Base-by-base conservation (phyloP, 441 rosid genomes). In the Mallotus repandus region DNA sequence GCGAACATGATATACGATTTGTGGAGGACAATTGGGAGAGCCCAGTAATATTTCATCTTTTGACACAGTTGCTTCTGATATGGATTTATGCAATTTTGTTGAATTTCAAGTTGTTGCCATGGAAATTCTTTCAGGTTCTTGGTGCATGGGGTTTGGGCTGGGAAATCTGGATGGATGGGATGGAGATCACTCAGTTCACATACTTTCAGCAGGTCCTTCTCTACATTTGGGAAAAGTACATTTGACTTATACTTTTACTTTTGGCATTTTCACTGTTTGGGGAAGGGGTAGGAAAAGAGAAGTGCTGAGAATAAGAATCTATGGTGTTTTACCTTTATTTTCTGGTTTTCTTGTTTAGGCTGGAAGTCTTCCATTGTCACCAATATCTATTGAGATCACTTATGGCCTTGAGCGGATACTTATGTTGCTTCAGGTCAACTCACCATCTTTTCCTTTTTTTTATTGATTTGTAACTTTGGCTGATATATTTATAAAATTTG, bases 11-110 rank as follows among this genome's bases (percentile, higher is more conserved):
- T 80, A 90, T 95, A 74, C 87, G 98, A 76, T 95, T 95, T 80
- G 99, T 95, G n/a, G 99, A 95, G 89, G 99, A 95, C 87, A 95
- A 95, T 18, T 95, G 99, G 99, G 99, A 95, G 84, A 95, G 98
- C 83, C 99, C 99, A 79, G 99, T 95, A 93, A 78, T 70, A 60
- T 77, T 53, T 75, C 69, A 15, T 65, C 18, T 76, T 65, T 72
- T 68, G 10, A 22, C 52, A 66, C 11, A 50, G 25, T 64, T 25
- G 13, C 58, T 22, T 74, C 9, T 25, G 3, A 53, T 62, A 48
- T 43, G 43, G 55, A 35, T 53, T 78, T 61, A 35, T 70, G 21
- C 57, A 72, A n/a, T 68, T 65, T n/a, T 74, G 18, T 49, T 52
- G 65, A 16, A 13, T 56, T 48, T 54, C 55, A 38, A 52, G 48